Percentiles rank a stretch among this genome's conserved stretches.
Conservation (phyloP, 129 eudicot species). For the Helichrysum umbraculigerum region DNA sequence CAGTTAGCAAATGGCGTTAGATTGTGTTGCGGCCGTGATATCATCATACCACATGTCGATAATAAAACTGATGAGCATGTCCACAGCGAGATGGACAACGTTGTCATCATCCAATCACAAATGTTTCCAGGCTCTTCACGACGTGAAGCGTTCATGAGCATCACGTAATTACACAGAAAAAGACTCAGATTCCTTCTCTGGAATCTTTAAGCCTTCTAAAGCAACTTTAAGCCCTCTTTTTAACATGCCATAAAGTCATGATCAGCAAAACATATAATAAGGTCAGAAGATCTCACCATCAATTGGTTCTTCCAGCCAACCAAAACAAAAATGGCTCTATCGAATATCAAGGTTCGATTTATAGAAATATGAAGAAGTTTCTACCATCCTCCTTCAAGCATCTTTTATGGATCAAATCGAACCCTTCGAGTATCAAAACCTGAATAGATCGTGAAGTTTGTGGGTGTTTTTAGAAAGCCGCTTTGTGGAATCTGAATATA, state of each 20-base stretch:
- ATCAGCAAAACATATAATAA: background rate
- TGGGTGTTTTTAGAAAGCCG: background rate
- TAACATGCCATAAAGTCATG: background rate
- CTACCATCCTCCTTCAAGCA: background rate
- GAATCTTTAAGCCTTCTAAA: slow-evolving; percentile 10
- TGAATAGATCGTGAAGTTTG: background rate
- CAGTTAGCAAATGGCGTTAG: background rate
- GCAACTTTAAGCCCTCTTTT: slow-evolving; percentile 9
- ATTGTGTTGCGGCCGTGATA: background rate
- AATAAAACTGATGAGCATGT: background rate
- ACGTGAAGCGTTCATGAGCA: slow-evolving; percentile 1
- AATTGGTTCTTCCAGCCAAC: background rate
- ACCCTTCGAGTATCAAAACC: background rate
- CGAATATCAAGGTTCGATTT: background rate
- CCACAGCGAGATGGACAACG: background rate
- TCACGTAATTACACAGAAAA: slow-evolving; percentile 16
- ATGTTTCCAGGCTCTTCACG: background rate
- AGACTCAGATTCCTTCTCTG: slow-evolving; percentile 5
- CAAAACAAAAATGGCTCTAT: background rate
- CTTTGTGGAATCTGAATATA: background rate
- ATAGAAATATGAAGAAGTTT: background rate
- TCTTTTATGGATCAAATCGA: background rate
- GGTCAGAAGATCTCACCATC: slow-evolving; percentile 16
- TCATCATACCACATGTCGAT: background rate
- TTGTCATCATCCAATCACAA: slow-evolving; percentile 4